Percentiles rank a stretch among this genome's conserved stretches.
Evolutionary conservation across 768 basidiomycete genomes (phyloP).

Genomic region (Boletus insuetus): DNA sequence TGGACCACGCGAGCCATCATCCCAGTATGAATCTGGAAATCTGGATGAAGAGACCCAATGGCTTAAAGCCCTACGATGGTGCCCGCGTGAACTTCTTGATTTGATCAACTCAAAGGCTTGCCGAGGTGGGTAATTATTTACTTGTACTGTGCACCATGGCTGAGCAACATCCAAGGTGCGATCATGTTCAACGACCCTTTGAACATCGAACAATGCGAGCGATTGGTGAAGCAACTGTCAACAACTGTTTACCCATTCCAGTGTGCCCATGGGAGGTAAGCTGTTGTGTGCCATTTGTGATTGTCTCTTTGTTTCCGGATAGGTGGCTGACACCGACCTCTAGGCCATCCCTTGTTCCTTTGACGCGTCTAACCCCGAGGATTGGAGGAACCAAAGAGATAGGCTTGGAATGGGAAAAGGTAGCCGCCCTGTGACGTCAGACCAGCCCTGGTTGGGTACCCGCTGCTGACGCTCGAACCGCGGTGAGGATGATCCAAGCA

Average conservation of each 20-base stretch:
- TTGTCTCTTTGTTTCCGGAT: background rate
- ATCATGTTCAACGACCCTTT: slow-evolving; percentile 96
- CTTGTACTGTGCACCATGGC: background rate
- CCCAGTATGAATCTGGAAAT: slow-evolving; percentile 8
- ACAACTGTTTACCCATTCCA: slow-evolving; percentile 85
- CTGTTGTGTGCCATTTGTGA: too few relatives aligned
- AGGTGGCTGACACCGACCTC: background rate
- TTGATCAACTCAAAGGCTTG: slow-evolving; percentile 95
- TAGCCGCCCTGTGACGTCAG: slow-evolving; percentile 16
- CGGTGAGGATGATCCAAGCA: background rate
- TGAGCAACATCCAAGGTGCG: slow-evolving; percentile 57
- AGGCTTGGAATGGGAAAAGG: slow-evolving; percentile 25
- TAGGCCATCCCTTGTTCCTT: slow-evolving; percentile 57
- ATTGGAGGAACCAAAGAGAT: slow-evolving; percentile 9
- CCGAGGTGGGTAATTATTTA: slow-evolving; percentile 57
- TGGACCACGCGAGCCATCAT: slow-evolving; percentile 15
- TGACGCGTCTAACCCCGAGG: slow-evolving; percentile 32
- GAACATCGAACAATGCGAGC: slow-evolving; percentile 60
- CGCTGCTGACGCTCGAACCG: too few relatives aligned
- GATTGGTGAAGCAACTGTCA: slow-evolving; percentile 65
- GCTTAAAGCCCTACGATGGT: slow-evolving; percentile 74
- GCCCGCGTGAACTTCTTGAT: slow-evolving; percentile 79
- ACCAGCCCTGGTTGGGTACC: too few relatives aligned
- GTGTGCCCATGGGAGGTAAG: slow-evolving; percentile 91
- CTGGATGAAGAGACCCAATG: slow-evolving; percentile 40